phyloP scores from a whole-genome alignment of 2,329 filamentous ascomycete genomes.

The Ploettnerulaceae sp. region DNA sequence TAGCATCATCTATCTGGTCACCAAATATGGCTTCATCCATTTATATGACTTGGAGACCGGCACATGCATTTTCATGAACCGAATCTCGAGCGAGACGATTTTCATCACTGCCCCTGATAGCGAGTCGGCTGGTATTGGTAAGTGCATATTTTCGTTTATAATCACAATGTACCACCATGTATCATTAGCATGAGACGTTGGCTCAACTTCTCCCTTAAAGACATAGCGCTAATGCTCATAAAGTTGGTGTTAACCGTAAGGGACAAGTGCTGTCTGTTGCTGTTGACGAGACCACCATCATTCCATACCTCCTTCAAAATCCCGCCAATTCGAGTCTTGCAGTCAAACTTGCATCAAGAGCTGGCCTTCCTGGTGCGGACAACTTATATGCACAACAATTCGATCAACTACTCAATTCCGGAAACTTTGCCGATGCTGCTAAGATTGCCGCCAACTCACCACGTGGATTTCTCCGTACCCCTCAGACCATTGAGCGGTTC shows the following conservation, averaged over 20 bases:
- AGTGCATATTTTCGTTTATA: neutral
- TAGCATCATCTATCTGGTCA: slow-evolving; percentile 93
- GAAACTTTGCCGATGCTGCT: slow-evolving; percentile 81
- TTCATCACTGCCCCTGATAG: slow-evolving; percentile 87
- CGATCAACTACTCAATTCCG: slow-evolving; percentile 74
- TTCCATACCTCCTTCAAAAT: slow-evolving; percentile 94
- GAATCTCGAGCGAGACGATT: slow-evolving; percentile 98
- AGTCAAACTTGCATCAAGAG: slow-evolving; percentile 92
- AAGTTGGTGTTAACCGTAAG: slow-evolving; percentile 89
- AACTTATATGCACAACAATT: slow-evolving; percentile 91
- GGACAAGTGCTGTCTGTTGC: slow-evolving; percentile 93
- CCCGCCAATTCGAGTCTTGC: slow-evolving; percentile 90
- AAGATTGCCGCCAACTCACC: slow-evolving; percentile 97
- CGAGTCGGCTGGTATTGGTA: slow-evolving; percentile 70
- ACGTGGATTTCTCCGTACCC: slow-evolving; percentile 87
- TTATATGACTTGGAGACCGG: slow-evolving; percentile 96
- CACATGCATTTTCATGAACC: slow-evolving; percentile 98
- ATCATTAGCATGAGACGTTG: neutral
- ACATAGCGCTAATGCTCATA: neutral
- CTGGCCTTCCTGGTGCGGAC: slow-evolving; percentile 89
- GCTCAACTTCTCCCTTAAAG: neutral
- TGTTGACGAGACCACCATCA: slow-evolving; percentile 85
- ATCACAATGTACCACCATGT: no score
- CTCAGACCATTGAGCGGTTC: slow-evolving; percentile 93
- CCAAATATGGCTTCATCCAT: slow-evolving; percentile 98